Base-by-base conservation (phyloP, 257 asterid species). In the Nyctanthes arbortristis region DNA sequence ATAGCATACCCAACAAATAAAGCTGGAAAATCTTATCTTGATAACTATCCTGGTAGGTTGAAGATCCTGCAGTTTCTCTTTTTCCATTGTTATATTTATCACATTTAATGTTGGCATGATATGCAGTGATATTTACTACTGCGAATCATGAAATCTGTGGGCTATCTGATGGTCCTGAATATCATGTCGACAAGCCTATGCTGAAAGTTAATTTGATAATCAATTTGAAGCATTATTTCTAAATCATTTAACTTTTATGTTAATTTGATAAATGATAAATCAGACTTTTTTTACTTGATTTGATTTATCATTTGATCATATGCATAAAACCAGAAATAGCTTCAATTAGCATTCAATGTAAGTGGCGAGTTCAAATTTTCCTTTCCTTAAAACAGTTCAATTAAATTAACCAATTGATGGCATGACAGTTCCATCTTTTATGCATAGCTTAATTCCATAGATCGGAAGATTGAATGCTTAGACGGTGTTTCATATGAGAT, bases 1-100 rank as follows among this genome's bases (percentile, higher is more conserved):
- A n/a, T 5, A 18, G 16, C n/a, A 5, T 57, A 36, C 58, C 5
- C 57, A 10, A 18, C 61, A 22, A 13, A 55, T 7, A 75, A 69
- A 57, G 65, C 65, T 18, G 79, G 79, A 45, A 75, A 75, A 79
- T 49, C 73, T 29, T 80, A 77, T 57, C 70, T 74, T 63, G 67
- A 74, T 58, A 22, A 49, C 71, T 37, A 67, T 61, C 34, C 66
- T 69, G 85, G 85, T 80, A 24, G 63, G 72, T 63, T 33, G 30
- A 39, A 68, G 56, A 24, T 9, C 67, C 5, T 54, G 36, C 27
- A 3, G 28, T 36, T 20, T 24, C 16, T 31, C 9, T 30, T 60
- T 37, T 39, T n/a, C 4, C 10, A 9, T 28, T 57, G 30, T 31
- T 20, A 24, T 13, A 49, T 67, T 20, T 67, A 22, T 49, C 10